Evolutionary conservation across 805 yeast species (phyloP), one percentile per base, ranked within the genome.

Genomic region (Metschnikowia rubicola): DNA sequence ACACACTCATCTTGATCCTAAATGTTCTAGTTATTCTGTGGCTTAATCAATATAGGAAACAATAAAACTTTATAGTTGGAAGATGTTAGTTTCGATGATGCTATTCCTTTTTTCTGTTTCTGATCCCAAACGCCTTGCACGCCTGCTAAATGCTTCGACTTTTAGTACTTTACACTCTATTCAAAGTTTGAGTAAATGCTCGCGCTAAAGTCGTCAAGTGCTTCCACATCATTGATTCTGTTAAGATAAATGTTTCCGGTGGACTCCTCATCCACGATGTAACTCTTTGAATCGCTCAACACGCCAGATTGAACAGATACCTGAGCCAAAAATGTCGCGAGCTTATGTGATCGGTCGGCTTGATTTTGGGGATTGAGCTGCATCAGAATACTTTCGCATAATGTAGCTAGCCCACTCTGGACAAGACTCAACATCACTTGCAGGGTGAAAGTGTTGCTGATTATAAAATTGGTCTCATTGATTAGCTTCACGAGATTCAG

Each of bases 191-290:
- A 85, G 64, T 91, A 91, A 8, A 91, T 91, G 55, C 89, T 77
- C 4, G 97, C 97, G 67, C 96, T 84, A 55, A 91, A 76, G 50
- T 89, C 96, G 54, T 88, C 95, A 47, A 91, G 74, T 53, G 83
- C 89, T 13, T 79, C 83, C 30, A 66, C 56, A 35, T 63, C 66
- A 55, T 69, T 70, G 47, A 70, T 52, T 43, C 51, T 63, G 55
- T 68, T 70, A 32, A 72, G 58, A 53, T 64, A 72, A 12, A 63
- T 59, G 50, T 72, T 72, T 10, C 76, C 77, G 1, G 65, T 75
- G 65, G 48, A 52, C 26, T 56, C 64, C n/a, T 45, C 38, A 26
- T 52, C 52, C 10, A 53, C 52, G 21, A 54, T 53, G 28, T 52
- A 65, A 44, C 67, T 64, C 39, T 75, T 76, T 40, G 73, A 76